phyloP scores from a whole-genome alignment of 306 rosid genomes.

The Pterocarpus santalinus region DNA sequence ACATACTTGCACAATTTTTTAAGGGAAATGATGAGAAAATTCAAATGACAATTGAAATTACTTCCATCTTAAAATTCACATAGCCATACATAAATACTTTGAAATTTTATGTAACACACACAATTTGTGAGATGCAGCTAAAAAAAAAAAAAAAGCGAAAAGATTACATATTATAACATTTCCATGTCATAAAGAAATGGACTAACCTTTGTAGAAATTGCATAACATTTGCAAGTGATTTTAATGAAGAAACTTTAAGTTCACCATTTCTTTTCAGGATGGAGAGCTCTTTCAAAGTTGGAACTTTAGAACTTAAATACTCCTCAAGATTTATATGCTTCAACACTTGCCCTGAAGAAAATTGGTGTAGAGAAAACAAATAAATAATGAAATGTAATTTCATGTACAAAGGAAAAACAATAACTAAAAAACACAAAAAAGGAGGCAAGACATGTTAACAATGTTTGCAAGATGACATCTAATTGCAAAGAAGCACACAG shows the following conservation, averaged over 20 bases:
- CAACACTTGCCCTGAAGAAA: constrained; percentile 78
- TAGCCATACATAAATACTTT: too few species aligned
- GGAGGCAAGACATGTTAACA: constrained; percentile 2
- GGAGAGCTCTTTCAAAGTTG: constrained; percentile 71
- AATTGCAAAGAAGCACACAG: constrained; percentile 34
- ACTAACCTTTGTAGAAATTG: constrained; percentile 82
- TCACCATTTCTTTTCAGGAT: constrained; percentile 71
- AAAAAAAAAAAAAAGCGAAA: background rate
- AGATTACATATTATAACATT: constrained; percentile 16
- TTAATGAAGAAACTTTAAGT: constrained; percentile 60
- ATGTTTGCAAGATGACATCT: constrained; percentile 31
- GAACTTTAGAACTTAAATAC: constrained; percentile 74
- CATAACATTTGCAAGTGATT: constrained; percentile 69
- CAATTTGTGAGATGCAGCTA: background rate
- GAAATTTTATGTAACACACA: background rate
- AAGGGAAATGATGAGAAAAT: constrained; percentile 1
- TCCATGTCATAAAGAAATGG: constrained; percentile 30
- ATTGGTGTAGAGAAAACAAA: constrained; percentile 32
- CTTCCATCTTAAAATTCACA: background rate
- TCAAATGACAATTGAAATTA: constrained; percentile 3
- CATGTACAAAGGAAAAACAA: constrained; percentile 11
- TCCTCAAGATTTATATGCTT: constrained; percentile 82
- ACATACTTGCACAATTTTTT: constrained; percentile 4
- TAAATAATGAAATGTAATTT: constrained; percentile 17
- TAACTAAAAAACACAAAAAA: background rate